These are phyloP conservation scores for Coleophoma crateriformis DNA, from an alignment of 2,329 filamentous ascomycete species.

Conservation along the genomic window DNA sequence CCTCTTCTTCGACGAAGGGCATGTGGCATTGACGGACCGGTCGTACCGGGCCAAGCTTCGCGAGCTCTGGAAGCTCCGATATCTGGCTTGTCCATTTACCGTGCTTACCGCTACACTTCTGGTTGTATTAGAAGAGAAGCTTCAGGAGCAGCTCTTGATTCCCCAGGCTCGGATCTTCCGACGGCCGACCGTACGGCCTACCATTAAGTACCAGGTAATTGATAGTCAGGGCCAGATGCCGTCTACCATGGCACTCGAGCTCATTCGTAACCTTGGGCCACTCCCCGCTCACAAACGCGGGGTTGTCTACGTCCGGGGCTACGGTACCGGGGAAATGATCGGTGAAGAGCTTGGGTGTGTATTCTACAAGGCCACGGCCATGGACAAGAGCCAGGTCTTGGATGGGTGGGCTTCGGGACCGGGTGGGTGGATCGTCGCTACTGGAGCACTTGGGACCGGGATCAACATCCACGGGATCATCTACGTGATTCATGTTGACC, in stretches of 20 bases:
- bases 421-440: constrained; percentile 5
- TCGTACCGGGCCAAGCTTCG: constrained; percentile 2
- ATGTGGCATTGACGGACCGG: constrained; percentile 2
- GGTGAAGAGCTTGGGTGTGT: neutral
- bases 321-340: neutral
- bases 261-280: neutral
- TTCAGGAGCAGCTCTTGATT: neutral
- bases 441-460: constrained; percentile 5
- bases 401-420: neutral
- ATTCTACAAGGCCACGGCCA: constrained; percentile 2
- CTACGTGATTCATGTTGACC: constrained; percentile 5
- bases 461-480: constrained; percentile 5
- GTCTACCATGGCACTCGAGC: neutral
- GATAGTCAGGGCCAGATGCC: neutral
- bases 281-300: neutral
- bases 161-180: neutral
- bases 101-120: constrained; percentile 1
- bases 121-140: neutral
- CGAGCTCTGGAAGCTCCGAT: constrained; percentile 2
- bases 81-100: constrained; percentile 5
- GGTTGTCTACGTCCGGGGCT: constrained; percentile 4
- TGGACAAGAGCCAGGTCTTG: constrained; percentile 1
- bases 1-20: constrained; percentile 5
- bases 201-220: neutral
- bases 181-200: neutral